Conservation (phyloP, 306 rosid species). For the Cyclanthera cordifolia region DNA sequence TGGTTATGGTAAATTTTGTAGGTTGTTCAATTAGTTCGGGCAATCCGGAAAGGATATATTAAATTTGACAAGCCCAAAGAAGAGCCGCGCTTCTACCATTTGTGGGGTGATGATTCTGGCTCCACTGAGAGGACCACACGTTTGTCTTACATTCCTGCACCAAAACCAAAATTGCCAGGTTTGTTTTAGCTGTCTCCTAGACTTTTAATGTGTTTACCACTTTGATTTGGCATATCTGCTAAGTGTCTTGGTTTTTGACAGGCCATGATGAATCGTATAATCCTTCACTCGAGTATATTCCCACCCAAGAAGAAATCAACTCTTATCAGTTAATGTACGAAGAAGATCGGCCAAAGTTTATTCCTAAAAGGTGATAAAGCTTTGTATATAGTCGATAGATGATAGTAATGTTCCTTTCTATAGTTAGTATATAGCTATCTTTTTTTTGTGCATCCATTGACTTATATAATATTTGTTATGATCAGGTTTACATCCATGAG, state of each 20-base stretch:
- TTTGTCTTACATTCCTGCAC: constrained; percentile 84
- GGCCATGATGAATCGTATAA: constrained; percentile 92
- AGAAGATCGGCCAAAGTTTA: constrained; percentile 87
- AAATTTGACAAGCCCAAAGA: constrained; percentile 69
- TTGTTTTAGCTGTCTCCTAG: constrained; percentile 13
- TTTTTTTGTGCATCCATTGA: background rate
- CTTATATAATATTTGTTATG: constrained; percentile 12
- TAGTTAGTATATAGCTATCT: background rate
- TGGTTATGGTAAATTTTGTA: constrained; percentile 23
- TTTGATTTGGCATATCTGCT: background rate
- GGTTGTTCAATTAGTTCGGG: constrained; percentile 66
- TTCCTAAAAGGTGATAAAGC: constrained; percentile 55
- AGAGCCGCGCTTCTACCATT: constrained; percentile 49
- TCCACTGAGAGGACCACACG: constrained; percentile 46
- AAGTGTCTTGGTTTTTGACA: constrained; percentile 20
- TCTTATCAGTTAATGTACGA: constrained; percentile 70
- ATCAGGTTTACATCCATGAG: constrained; percentile 64
- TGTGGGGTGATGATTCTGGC: constrained; percentile 83
- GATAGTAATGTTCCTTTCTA: background rate
- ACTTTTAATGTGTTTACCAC: background rate
- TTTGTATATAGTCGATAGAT: background rate
- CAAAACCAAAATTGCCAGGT: constrained; percentile 87
- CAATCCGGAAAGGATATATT: constrained; percentile 66
- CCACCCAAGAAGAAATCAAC: constrained; percentile 83
- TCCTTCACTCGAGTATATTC: constrained; percentile 87